phyloP scores from a whole-genome alignment of 495 filamentous ascomycete genomes.

The Ramalina intermedia region DNA sequence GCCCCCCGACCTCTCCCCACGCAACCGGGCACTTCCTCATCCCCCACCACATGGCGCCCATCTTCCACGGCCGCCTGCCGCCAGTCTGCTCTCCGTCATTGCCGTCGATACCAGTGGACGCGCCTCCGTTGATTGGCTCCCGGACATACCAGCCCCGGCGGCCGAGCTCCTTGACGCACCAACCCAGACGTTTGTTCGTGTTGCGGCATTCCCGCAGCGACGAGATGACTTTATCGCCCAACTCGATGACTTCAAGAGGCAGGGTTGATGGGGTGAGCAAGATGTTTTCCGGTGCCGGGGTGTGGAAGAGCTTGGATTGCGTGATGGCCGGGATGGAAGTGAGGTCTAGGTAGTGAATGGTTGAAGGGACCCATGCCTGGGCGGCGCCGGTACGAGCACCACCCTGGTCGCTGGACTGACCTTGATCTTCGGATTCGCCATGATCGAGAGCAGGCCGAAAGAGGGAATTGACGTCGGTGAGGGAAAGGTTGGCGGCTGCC shows the following conservation, averaged over 20 bases:
- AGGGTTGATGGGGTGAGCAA: slow-evolving; percentile 47
- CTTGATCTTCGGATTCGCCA: slow-evolving; percentile 19
- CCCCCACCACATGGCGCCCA: slow-evolving; percentile 80
- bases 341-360: slow-evolving; percentile 68
- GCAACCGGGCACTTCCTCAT: slow-evolving; percentile 77
- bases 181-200: slow-evolving; percentile 41
- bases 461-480: slow-evolving; percentile 46
- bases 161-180: slow-evolving; percentile 56
- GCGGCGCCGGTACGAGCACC: background rate
- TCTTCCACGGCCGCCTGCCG: slow-evolving; percentile 62
- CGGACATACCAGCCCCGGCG: slow-evolving; percentile 57
- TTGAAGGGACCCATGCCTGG: slow-evolving; percentile 40
- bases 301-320: slow-evolving; percentile 48
- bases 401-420: slow-evolving; percentile 12
- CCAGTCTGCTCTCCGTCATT: slow-evolving; percentile 22
- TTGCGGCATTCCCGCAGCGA: slow-evolving; percentile 39
- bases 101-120: slow-evolving; percentile 21
- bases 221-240: slow-evolving; percentile 55
- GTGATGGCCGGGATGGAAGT: slow-evolving; percentile 42
- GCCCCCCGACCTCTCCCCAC: slow-evolving; percentile 61
- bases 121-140: slow-evolving; percentile 17
- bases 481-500: slow-evolving; percentile 48
- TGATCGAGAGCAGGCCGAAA: slow-evolving; percentile 22
- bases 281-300: slow-evolving; percentile 31
- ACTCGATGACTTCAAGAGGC: slow-evolving; percentile 68